These are phyloP conservation scores for Sonneratia caseolaris DNA, from an alignment of 345 rosid genomes.

Conservation along the genomic window DNA sequence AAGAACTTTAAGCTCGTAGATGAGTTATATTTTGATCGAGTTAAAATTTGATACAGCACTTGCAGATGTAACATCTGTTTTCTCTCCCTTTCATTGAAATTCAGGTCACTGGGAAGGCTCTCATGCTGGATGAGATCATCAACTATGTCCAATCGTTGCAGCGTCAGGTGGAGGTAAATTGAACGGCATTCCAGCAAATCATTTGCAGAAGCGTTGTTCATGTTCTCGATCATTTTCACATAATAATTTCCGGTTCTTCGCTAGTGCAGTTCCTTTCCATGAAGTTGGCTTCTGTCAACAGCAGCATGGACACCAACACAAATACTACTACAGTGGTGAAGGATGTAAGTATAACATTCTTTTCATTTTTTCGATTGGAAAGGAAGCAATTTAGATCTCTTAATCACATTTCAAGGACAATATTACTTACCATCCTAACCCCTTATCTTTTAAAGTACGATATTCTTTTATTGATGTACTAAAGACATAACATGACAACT, in stretches of 20 bases:
- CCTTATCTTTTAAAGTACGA: no score
- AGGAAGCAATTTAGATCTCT: no score
- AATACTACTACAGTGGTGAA: conserved; percentile 41
- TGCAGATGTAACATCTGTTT: neutral
- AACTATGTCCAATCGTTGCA: conserved; percentile 16
- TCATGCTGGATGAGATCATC: conserved; percentile 37
- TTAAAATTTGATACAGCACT: neutral
- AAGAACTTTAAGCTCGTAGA: neutral
- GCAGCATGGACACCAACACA: conserved; percentile 64
- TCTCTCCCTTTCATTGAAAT: neutral
- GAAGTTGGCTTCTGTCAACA: conserved; percentile 84
- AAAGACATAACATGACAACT: neutral
- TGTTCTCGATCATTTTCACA: no score
- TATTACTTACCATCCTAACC: no score
- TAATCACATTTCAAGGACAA: no score
- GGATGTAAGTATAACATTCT: conserved; percentile 43
- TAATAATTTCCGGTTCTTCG: neutral
- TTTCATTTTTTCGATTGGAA: no score
- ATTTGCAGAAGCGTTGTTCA: neutral
- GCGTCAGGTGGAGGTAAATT: conserved; percentile 34
- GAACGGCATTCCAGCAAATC: neutral
- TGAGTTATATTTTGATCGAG: no score
- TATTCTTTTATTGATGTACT: no score
- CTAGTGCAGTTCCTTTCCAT: conserved; percentile 74
- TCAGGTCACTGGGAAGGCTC: conserved; percentile 39